Evolutionary conservation across 2,329 filamentous ascomycete genomes (phyloP).

Genomic region (Nannizziopsis barbatae): DNA sequence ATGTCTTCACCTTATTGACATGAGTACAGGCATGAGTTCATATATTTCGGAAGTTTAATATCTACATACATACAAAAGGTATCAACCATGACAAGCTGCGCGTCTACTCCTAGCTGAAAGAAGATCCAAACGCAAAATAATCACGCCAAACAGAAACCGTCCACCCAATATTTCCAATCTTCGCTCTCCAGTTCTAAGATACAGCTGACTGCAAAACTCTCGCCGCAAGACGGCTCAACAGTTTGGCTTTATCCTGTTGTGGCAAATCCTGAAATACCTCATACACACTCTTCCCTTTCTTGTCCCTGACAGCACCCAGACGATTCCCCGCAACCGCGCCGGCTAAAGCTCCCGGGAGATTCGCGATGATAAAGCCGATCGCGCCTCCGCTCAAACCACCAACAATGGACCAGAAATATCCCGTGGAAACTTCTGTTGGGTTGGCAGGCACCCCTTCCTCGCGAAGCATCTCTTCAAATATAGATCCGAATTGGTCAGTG

Average conservation of each 20-base stretch:
- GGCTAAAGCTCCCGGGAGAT: conserved; percentile 77
- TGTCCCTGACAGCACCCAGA: conserved; percentile 78
- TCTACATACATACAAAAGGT: no score
- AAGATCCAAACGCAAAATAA: no score
- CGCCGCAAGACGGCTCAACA: conserved; percentile 73
- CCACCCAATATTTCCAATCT: not conserved
- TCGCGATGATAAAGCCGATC: conserved; percentile 89
- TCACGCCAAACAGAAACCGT: no score
- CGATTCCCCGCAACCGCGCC: conserved; percentile 88
- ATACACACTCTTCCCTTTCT: conserved; percentile 90
- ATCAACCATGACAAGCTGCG: no score
- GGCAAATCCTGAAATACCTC: conserved; percentile 79
- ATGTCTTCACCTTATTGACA: no score
- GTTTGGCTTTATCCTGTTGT: conserved; percentile 64
- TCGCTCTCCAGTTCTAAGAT: conserved; percentile 1
- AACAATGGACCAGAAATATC: conserved; percentile 67
- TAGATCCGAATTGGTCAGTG: conserved; percentile 73
- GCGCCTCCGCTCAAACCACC: conserved; percentile 80
- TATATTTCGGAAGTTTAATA: no score
- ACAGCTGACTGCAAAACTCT: conserved; percentile 55
- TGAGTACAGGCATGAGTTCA: no score
- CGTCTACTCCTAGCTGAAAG: no score
- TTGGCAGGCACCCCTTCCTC: conserved; percentile 67
- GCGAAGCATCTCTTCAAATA: conserved; percentile 82
- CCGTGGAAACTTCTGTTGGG: conserved; percentile 45